Evolutionary conservation across 2,329 filamentous ascomycete genomes (phyloP), one percentile per base, ranked within the genome.

Genomic region (Claviceps digitariae): DNA sequence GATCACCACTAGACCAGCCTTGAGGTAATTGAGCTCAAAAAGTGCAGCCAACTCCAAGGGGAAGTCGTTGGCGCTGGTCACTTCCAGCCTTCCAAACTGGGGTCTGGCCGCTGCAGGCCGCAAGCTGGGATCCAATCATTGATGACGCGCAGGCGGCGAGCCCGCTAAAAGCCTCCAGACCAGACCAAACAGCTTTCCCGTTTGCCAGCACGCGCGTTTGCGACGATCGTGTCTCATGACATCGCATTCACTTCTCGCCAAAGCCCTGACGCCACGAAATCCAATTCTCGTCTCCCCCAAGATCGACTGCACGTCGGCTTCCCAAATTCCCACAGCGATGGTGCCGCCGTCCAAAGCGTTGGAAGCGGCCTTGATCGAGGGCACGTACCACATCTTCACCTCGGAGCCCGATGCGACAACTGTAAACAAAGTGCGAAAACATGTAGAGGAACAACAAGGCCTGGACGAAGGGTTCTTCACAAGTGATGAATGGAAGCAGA

Each of bases 361-460:
- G 25, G 71, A 77, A 57, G 60, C 67, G 48, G 72, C 69, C 51
- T 69, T 82, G 15, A 65, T 70, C 45, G 64, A 72, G n/a, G 70
- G 71, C 4, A 75, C 78, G 38, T 68, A 64, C 50, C 66, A 69
- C 2, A 60, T 79, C 43, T 79, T 74, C 59, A 63, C 68, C 27
- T 60, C 63, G 21, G 68, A 72, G 13, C 69, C 72, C 4, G 72
- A 76, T 21, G 58, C 69, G 3, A 70, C 81, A 9, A 77, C 77
- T 0, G 78, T 84, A 55, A 82, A 82, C 59, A 71, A 69, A 50
- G 73, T 81, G 52, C 78, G 81, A 53, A 73, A 75, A 55, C 68
- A 67, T 46, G 74, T 72, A 2, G 78, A 81, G 55, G 65, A 74
- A 31, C 65, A 74, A 45, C 65, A 78, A 1, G 65, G 62, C 1